Conservation (phyloP, 495 filamentous ascomycete genomes). For the Hypoxylon perforatum region DNA sequence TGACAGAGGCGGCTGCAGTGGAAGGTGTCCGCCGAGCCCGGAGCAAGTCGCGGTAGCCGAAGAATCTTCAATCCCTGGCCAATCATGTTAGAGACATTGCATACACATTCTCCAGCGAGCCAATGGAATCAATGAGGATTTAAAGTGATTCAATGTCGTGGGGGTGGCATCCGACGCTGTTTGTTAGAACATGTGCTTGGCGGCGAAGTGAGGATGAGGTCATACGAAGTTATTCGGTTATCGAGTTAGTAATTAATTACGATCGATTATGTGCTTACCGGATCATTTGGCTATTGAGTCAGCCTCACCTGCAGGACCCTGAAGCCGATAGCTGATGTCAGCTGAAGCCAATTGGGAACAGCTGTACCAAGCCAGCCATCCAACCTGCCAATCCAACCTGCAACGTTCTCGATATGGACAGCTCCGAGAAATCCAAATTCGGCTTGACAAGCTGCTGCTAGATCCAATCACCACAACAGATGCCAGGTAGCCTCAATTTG, state of each 20-base stretch:
- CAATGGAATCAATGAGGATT: conserved; percentile 10
- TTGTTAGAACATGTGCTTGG: conserved; percentile 24
- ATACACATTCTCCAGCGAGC: conserved; percentile 20
- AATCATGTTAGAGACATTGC: conserved; percentile 25
- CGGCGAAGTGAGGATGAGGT: conserved; percentile 24
- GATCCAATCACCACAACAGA: conserved; percentile 15
- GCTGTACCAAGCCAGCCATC: conserved; percentile 12
- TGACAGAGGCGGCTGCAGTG: conserved; percentile 24
- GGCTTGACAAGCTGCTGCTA: conserved; percentile 17
- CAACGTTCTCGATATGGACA: conserved; percentile 33
- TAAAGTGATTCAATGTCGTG: conserved; percentile 19
- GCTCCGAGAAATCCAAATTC: conserved; percentile 40
- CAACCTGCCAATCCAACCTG: conserved; percentile 1
- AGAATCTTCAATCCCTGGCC: conserved; percentile 38
- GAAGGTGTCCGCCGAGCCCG: conserved; percentile 36
- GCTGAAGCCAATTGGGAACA: background rate
- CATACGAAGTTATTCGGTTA: conserved; percentile 35
- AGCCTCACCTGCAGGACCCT: conserved; percentile 18
- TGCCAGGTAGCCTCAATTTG: conserved; percentile 40
- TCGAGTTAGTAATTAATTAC: background rate
- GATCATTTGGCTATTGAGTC: conserved; percentile 14
- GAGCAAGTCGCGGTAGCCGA: conserved; percentile 36
- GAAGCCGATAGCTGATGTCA: no score
- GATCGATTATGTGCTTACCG: conserved; percentile 15
- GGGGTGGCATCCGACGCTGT: conserved; percentile 35